phyloP scores from a whole-genome alignment of 164 flowering plant species.

The Kingdonia uniflora region DNA sequence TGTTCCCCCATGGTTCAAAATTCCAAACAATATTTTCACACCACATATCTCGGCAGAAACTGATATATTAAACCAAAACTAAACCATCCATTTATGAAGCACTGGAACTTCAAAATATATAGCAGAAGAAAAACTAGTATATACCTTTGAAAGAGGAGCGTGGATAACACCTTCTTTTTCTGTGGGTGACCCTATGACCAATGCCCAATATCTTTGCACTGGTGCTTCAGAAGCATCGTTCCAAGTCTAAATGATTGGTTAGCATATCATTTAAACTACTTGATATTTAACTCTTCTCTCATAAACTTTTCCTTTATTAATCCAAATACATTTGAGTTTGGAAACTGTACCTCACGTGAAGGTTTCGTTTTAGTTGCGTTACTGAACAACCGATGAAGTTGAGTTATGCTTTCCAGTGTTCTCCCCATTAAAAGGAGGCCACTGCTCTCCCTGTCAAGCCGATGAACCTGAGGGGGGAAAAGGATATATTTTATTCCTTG shows the following conservation, averaged over 20 bases:
- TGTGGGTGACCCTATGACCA: slow-evolving; percentile 86
- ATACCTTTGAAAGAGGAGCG: slow-evolving; percentile 88
- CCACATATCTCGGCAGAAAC: no score
- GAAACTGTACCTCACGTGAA: slow-evolving; percentile 41
- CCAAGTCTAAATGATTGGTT: slow-evolving; percentile 41
- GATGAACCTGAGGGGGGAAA: slow-evolving; percentile 63
- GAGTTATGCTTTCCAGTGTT: slow-evolving; percentile 50
- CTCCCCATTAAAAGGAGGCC: slow-evolving; percentile 83
- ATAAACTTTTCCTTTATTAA: background rate
- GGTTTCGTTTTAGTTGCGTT: slow-evolving; percentile 33
- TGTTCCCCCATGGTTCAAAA: no score
- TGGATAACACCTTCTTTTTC: slow-evolving; percentile 58
- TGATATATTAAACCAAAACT: no score
- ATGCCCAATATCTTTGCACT: slow-evolving; percentile 76
- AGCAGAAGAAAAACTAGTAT: background rate
- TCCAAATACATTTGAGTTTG: background rate
- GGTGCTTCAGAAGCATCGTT: slow-evolving; percentile 60
- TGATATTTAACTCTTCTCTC: background rate
- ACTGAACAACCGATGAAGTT: slow-evolving; percentile 66
- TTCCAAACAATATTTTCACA: no score
- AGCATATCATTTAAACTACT: slow-evolving; percentile 5
- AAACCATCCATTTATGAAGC: no score
- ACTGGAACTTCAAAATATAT: no score
- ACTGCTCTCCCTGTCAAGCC: slow-evolving; percentile 89
- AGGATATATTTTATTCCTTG: no score